Evolutionary conservation across 2,329 filamentous ascomycete species (phyloP), one percentile per base, ranked within the genome.

Genomic region (Ceratocystis albifundus): DNA sequence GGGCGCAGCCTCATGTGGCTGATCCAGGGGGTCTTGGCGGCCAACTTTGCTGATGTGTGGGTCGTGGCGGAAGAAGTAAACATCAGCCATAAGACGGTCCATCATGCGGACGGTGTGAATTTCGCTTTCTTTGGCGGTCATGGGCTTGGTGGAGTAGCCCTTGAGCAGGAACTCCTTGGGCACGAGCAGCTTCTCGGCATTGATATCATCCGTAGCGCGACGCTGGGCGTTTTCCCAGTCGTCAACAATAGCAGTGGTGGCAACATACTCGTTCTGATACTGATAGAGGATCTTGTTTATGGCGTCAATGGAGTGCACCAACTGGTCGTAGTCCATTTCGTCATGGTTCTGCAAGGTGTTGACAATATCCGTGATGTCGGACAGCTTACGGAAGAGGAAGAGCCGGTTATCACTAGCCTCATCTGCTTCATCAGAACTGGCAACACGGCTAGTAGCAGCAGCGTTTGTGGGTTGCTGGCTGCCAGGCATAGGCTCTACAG

Each of bases 41-140:
- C 83, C 83, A 67, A 85, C 77, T 73, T 82, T 82, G 68, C 79
- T 79, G 1, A 80, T 78, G 64, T 83, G 80, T 8, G 80, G 77
- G 70, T 86, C 83, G 69, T 85, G 84, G 68, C 84, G 81, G 70
- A 86, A 85, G 17, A 81, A 80, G 70, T 86, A 87, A 1, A 80
- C 77, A 68, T 81, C 77, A 6, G 84, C 83, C 78, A 83, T 82
- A 68, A 84, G 76, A 66, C 77, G 77, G 73, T 86, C 83, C 71
- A 87, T 80, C 65, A 77, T 72, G 66, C 81, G 79, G 3, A 79
- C 76, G 55, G 81, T 77, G 28, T 77, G 74, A 0, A 77, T 77
- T 65, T 80, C 79, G 36, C 73, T 75, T 68, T 76, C 73, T 53
- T 78, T 76, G 15, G 80, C 77, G 61, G 79, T 76, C 69, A 76